Conservation (phyloP, 140 eudicot genomes). For the Oenanthe javanica region DNA sequence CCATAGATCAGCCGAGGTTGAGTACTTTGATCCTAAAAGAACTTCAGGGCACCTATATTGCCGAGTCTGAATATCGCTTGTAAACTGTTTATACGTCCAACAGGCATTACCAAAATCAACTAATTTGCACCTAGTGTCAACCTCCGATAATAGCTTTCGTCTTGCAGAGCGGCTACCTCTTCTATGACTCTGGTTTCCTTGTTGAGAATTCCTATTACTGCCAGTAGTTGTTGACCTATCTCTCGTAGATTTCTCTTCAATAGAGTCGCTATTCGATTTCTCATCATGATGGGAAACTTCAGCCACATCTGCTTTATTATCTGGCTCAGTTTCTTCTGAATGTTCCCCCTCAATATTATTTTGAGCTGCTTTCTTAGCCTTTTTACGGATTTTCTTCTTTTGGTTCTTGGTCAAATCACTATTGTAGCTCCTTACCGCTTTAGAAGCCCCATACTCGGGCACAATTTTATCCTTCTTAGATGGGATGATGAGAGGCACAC, state of each 20-base stretch:
- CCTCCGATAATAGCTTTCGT: slow-evolving; percentile 54
- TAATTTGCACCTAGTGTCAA: slow-evolving; percentile 76
- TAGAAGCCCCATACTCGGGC: slow-evolving; percentile 36
- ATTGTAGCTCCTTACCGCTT: slow-evolving; percentile 28
- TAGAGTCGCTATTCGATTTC: slow-evolving; percentile 24
- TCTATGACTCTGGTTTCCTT: slow-evolving; percentile 33
- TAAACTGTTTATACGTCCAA: slow-evolving; percentile 90
- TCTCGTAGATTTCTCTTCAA: slow-evolving; percentile 29
- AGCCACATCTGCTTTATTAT: slow-evolving; percentile 29
- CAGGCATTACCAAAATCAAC: slow-evolving; percentile 98
- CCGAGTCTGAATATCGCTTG: slow-evolving; percentile 90
- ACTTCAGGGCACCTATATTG: slow-evolving; percentile 98
- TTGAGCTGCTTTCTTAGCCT: slow-evolving; percentile 71
- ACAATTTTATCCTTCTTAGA: slow-evolving; percentile 37
- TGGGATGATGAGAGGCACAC: slow-evolving; percentile 54
- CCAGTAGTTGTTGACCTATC: slow-evolving; percentile 25
- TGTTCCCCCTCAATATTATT: slow-evolving; percentile 44
- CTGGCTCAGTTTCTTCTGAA: slow-evolving; percentile 39
- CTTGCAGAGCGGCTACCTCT: slow-evolving; percentile 69
- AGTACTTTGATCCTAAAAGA: slow-evolving; percentile 79
- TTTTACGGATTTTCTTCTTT: slow-evolving; percentile 64
- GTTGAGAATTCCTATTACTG: slow-evolving; percentile 26
- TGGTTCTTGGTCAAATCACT: slow-evolving; percentile 77
- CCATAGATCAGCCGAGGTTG: slow-evolving; percentile 93
- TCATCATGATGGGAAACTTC: slow-evolving; percentile 28